These are phyloP conservation scores for Grosmannia clavigera DNA, from an alignment of 2,329 filamentous ascomycete genomes.

Conservation along the genomic window DNA sequence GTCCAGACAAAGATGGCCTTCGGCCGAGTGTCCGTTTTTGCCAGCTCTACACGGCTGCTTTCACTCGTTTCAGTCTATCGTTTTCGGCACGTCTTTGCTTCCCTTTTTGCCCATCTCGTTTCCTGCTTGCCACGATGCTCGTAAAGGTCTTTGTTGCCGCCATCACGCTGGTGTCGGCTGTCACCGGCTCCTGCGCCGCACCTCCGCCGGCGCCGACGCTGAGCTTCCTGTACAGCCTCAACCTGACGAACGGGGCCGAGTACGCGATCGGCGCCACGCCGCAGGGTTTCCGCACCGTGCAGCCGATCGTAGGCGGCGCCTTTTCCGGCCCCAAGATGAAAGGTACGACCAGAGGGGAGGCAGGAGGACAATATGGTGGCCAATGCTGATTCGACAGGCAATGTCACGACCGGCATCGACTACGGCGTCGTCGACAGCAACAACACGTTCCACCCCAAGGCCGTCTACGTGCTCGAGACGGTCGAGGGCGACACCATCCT, in stretches of 20 bases:
- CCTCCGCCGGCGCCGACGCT: conserved; percentile 12
- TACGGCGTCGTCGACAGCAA: conserved; percentile 23
- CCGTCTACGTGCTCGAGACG: conserved; percentile 26
- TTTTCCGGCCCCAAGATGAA: conserved; percentile 23
- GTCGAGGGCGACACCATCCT: conserved; percentile 24
- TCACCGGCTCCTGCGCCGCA: neutral
- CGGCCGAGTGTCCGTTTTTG: no score
- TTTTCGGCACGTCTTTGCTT: neutral
- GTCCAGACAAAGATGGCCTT: no score
- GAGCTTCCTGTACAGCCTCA: conserved; percentile 18
- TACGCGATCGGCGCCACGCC: conserved; percentile 15
- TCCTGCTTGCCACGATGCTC: neutral
- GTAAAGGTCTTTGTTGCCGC: neutral
- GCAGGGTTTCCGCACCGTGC: conserved; percentile 16
- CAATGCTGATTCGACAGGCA: conserved; percentile 12
- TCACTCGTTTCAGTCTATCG: no score
- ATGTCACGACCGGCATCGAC: conserved; percentile 21
- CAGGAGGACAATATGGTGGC: no score
- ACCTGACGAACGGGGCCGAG: conserved; percentile 12
- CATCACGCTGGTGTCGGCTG: neutral
- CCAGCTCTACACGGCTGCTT: neutral
- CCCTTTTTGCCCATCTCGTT: neutral
- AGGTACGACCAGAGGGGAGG: conserved; percentile 7
- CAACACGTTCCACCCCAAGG: conserved; percentile 25
- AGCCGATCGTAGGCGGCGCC: conserved; percentile 23